Conservation (phyloP, 1,284 basidiomycete genomes). For the Sanguinoderma infundibulare region DNA sequence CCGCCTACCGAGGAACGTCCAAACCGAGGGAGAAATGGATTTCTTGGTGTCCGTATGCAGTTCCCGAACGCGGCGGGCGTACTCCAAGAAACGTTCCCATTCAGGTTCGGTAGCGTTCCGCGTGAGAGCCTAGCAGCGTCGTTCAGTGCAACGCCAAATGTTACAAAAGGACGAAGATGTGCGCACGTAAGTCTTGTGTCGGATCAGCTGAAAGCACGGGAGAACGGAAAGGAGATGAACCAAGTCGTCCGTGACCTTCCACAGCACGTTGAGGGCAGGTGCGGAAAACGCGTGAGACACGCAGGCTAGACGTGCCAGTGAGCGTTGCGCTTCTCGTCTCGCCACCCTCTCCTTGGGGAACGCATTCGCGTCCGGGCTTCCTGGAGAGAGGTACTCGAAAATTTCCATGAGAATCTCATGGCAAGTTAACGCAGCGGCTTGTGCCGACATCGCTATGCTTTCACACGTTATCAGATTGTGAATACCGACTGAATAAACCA, state of each 20-base stretch:
- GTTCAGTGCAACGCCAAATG: neutral
- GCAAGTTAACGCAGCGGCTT: neutral
- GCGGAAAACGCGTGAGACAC: neutral
- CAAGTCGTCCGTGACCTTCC: neutral
- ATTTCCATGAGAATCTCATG: conserved; percentile 3
- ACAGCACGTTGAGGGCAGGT: conserved; percentile 5
- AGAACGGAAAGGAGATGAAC: neutral
- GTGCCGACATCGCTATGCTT: neutral
- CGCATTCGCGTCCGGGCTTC: neutral
- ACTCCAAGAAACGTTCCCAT: neutral
- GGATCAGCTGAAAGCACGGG: neutral
- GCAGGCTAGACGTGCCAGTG: conserved; percentile 3
- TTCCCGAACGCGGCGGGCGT: neutral
- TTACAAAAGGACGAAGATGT: neutral
- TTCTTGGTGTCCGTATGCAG: neutral
- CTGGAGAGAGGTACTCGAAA: neutral
- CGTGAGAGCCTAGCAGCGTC: neutral
- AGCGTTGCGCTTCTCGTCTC: neutral
- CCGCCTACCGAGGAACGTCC: neutral
- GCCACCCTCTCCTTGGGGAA: neutral
- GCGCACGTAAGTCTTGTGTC: neutral
- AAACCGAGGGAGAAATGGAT: neutral
- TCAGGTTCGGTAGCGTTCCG: neutral
- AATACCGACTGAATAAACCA: no score
- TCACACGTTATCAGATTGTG: neutral